Evolutionary conservation across 257 asterid genomes (phyloP).

Genomic region (Craterostigma plantagineum): DNA sequence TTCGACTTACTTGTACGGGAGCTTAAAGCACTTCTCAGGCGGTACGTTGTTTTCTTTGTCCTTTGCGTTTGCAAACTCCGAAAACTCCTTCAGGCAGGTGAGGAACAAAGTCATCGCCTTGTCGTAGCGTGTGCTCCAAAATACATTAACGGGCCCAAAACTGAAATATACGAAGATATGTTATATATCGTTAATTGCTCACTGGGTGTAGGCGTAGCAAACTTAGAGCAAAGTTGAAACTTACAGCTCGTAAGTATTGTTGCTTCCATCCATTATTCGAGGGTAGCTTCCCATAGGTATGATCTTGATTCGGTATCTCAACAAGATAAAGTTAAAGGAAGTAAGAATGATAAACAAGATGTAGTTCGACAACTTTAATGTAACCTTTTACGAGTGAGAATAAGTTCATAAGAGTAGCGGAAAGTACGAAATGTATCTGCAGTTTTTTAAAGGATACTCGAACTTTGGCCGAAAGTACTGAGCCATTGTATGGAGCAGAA

Average conservation of each 20-base stretch:
- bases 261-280: slow-evolving; percentile 75
- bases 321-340: slow-evolving; percentile 23
- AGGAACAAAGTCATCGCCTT: slow-evolving; percentile 92
- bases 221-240: slow-evolving; percentile 10
- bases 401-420: too few relatives aligned
- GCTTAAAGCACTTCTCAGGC: slow-evolving; percentile 73
- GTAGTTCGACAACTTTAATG: too few relatives aligned
- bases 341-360: neutral
- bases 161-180: slow-evolving; percentile 25
- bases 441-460: slow-evolving; percentile 85
- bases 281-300: slow-evolving; percentile 99
- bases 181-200: neutral
- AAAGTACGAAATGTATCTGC: too few relatives aligned
- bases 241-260: slow-evolving; percentile 87
- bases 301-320: slow-evolving; percentile 79
- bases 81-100: slow-evolving; percentile 87
- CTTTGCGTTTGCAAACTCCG: slow-evolving; percentile 80
- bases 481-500: slow-evolving; percentile 97
- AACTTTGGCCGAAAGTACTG: slow-evolving; percentile 88
- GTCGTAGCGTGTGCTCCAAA: slow-evolving; percentile 99
- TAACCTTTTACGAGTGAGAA: too few relatives aligned
- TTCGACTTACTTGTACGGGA: slow-evolving; percentile 95
- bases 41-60: slow-evolving; percentile 84
- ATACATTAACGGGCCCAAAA: slow-evolving; percentile 93
- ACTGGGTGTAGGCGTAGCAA: neutral